phyloP scores from a whole-genome alignment of 345 rosid genomes.

The Linum tenue region DNA sequence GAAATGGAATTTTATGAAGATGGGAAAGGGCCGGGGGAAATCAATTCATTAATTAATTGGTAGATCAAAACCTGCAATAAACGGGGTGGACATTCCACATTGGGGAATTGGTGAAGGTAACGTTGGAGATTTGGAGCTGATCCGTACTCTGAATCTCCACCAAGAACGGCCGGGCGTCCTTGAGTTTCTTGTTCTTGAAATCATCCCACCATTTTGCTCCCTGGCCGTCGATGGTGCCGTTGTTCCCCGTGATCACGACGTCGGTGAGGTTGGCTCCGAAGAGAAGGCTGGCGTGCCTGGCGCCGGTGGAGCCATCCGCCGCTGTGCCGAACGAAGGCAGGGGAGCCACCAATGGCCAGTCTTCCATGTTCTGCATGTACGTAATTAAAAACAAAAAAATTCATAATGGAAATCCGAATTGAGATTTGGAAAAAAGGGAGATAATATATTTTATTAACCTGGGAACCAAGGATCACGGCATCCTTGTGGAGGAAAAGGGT shows the following conservation, averaged over 20 bases:
- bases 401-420: not conserved
- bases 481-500: slow-evolving; percentile 64
- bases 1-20: not conserved
- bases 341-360: slow-evolving; percentile 43
- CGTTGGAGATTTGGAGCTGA: slow-evolving; percentile 45
- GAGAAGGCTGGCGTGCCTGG: slow-evolving; percentile 51
- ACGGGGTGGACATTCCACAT: slow-evolving; percentile 68
- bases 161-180: slow-evolving; percentile 52
- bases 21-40: no score
- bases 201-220: slow-evolving; percentile 59
- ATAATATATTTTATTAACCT: slow-evolving; percentile 30
- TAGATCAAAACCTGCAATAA: slow-evolving; percentile 32
- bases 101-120: slow-evolving; percentile 59
- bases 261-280: slow-evolving; percentile 71
- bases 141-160: slow-evolving; percentile 56
- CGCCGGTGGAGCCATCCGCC: slow-evolving; percentile 41
- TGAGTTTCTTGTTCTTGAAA: slow-evolving; percentile 33
- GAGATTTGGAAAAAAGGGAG: not conserved
- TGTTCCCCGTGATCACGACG: slow-evolving; percentile 67
- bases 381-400: not conserved
- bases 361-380: slow-evolving; percentile 53
- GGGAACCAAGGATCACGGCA: slow-evolving; percentile 59
- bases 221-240: slow-evolving; percentile 64
- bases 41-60: no score
- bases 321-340: slow-evolving; percentile 72